Conservation (phyloP, 176 grass and related monocot species). For the Musa beccarii region DNA sequence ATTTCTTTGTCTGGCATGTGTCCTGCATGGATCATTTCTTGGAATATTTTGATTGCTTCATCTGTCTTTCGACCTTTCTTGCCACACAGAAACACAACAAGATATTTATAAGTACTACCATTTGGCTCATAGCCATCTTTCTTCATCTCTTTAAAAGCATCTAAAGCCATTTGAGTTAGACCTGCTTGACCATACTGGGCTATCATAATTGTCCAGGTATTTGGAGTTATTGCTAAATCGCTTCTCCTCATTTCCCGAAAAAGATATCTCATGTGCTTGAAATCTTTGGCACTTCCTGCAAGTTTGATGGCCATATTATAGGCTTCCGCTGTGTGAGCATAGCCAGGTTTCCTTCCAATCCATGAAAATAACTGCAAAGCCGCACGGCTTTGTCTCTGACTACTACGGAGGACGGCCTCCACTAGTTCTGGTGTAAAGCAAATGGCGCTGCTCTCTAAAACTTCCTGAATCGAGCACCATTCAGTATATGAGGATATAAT, state of each 20-base stretch:
- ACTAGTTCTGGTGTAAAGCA: conserved; percentile 60
- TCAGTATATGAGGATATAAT: conserved; percentile 43
- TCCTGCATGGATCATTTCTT: conserved; percentile 59
- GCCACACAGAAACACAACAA: conserved; percentile 58
- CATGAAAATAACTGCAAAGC: conserved; percentile 78
- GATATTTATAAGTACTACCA: conserved; percentile 50
- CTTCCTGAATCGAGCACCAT: conserved; percentile 45
- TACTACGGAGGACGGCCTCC: conserved; percentile 41
- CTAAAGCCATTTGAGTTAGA: conserved; percentile 59
- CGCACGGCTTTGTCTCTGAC: conserved; percentile 39
- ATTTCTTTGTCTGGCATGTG: conserved; percentile 42
- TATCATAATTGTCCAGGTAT: conserved; percentile 85
- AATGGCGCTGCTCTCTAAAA: conserved; percentile 41
- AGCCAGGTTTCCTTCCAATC: conserved; percentile 39
- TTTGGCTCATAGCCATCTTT: conserved; percentile 39
- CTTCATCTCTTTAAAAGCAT: conserved; percentile 61
- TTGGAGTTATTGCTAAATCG: conserved; percentile 32
- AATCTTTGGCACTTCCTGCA: conserved; percentile 69
- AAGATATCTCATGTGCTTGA: conserved; percentile 73
- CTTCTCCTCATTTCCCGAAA: conserved; percentile 67
- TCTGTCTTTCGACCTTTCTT: conserved; percentile 62
- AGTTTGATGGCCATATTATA: conserved; percentile 89
- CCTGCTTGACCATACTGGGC: conserved; percentile 76
- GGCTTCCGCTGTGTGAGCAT: conserved; percentile 42
- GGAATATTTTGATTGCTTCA: conserved; percentile 52